Base-by-base conservation (phyloP, 495 filamentous ascomycete genomes). In the Penicillium lividum region DNA sequence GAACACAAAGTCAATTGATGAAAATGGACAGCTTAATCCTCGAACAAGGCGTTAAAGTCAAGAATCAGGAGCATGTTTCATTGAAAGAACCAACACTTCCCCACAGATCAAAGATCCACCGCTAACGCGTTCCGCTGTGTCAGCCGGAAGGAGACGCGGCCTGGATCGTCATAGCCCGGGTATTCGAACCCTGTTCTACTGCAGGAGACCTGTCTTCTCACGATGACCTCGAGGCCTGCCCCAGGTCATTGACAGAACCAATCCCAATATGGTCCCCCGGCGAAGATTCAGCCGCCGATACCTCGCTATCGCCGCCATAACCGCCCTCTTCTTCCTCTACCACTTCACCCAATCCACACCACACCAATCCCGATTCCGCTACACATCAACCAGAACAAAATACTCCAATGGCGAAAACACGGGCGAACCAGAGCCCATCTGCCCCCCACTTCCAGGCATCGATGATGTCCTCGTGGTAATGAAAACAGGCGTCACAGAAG, bases 401-500 rank as follows among this genome's bases (percentile, higher is more conserved):
- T 33, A 33, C 9, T 7, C 31, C 31, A 33, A 6, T 10, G 31
- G n/a, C 15, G 13, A 40, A 5, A 52, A 56, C 16, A 45, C 46
- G 28, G 61, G 54, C 52, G 63, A 59, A 53, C 61, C 60, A 28
- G 29, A 18, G 9, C 55, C 64, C 36, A 61, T 65, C 22, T 78
- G 77, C 46, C 77, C 77, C 4, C 65, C 69, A 5, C 61, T 79
- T 10, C 71, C 73, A 1, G 77, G 75, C 38, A 70, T 79, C n/a
- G 69, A 77, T 0, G 73, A 79, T 57, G 60, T 80, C 11, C 68
- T 77, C 11, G 74, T 80, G 16, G 73, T 79, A 4, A 68, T 79
- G 65, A 80, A 80, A 60, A 80, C 77, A 11, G 77, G 77, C 30
- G 77, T 77, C 47, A 78, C 75, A 1, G 77, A 80, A 58, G 60